Base-by-base conservation (phyloP, 2,329 filamentous ascomycete species). In the Exophiala sp. region DNA sequence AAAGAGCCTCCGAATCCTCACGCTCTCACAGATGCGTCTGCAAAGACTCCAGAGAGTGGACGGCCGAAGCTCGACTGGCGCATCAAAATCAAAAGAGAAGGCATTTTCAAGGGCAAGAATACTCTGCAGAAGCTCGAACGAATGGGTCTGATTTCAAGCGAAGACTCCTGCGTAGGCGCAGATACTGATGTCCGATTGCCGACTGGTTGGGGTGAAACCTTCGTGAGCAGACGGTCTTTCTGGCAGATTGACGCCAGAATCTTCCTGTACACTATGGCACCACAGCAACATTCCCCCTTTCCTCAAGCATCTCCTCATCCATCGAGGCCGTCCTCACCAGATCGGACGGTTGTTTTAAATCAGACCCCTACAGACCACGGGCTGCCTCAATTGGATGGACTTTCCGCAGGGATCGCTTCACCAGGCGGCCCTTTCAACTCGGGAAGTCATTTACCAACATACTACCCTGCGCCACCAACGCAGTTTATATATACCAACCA, bases 211-310 rank as follows among this genome's bases (percentile, higher is more conserved):
- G 78, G 78, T 24, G 76, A 82, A 47, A 91, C 95, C 86, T 96
- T 94, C 68, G 86, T 91, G 39, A 88, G 86, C 53, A 82, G 85
- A 38, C 80, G 82, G 57, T 84, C 84, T 65, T 99, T 96, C 72
- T 99, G 94, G 94, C 94, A 97, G 73, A 79, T 94, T 2, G 90
- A 95, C 39, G 83, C 88, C 0, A 82, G 89, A 5, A 79, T 95
- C 47, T 97, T 96, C 67, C 82, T 97, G 43, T 96, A 95, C 73
- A 90, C 88, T 0, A 78, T 92, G 24, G 83, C 87, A 44, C 89
- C 88, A 0, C 75, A 75, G 36, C 66, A 69, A 40, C 63, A 64
- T 24, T 69, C 74, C 39, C 77, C 78, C 2, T 78, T 75, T 43
- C 75, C 76, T 1, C 69, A 71, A 8, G 66, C 74, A 49, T 79